These are phyloP conservation scores for Lanmaoa pseudosensibilis DNA, from an alignment of 768 basidiomycete genomes.

Conservation along the genomic window DNA sequence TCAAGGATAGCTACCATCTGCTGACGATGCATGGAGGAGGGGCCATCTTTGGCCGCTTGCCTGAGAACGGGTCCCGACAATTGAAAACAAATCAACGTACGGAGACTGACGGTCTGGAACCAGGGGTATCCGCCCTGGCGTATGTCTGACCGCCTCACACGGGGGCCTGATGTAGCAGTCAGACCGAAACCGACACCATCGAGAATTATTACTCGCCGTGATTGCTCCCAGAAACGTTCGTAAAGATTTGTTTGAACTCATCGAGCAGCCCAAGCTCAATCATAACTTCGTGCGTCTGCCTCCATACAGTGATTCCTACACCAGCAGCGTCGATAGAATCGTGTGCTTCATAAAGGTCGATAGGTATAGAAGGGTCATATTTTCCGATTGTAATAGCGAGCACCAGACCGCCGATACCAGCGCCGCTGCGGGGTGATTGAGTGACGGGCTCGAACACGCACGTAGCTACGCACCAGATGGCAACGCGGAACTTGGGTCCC, in stretches of 20 bases:
- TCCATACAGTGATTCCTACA: constrained; percentile 47
- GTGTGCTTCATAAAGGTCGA: constrained; percentile 48
- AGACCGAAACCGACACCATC: background rate
- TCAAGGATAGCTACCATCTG: constrained; percentile 20
- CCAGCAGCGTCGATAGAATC: constrained; percentile 39
- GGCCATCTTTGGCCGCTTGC: background rate
- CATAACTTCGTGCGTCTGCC: constrained; percentile 44
- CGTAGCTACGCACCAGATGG: constrained; percentile 18
- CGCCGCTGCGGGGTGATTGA: constrained; percentile 27
- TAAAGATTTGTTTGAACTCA: constrained; percentile 19
- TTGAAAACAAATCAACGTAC: constrained; percentile 11
- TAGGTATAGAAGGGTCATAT: constrained; percentile 33
- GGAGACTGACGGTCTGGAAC: constrained; percentile 17
- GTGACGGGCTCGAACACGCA: background rate
- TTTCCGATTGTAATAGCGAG: constrained; percentile 40
- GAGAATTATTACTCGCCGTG: background rate
- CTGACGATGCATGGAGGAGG: constrained; percentile 22
- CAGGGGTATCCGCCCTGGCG: constrained; percentile 32
- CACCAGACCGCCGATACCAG: constrained; percentile 44
- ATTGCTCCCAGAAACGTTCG: background rate
- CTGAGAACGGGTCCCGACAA: background rate
- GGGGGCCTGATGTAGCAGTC: background rate
- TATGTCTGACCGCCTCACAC: constrained; percentile 30
- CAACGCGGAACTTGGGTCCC: constrained; percentile 16
- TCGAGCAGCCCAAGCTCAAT: constrained; percentile 42